A percentile compares a stretch with the other conserved stretches of the same genome.
phyloP scores from a whole-genome alignment of 441 rosid genomes.

The Arabidopsis hybrid region DNA sequence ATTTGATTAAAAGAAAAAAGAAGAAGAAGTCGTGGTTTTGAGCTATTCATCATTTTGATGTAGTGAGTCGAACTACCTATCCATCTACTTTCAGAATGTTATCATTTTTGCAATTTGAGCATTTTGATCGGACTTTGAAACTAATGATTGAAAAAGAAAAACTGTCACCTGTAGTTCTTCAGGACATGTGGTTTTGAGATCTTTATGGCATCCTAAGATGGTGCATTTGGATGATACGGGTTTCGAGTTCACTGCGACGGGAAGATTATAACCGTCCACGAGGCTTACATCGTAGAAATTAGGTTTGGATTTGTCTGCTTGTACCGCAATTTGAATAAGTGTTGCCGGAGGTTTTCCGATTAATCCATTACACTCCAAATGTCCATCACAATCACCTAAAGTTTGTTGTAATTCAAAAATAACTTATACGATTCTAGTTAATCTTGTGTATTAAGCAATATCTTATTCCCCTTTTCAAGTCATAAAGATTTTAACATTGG shows the following conservation, averaged over 20 bases:
- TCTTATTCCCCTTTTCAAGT: too few species aligned
- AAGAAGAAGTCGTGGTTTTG: too few species aligned
- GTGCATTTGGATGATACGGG: constrained; percentile 54
- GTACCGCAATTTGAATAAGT: constrained; percentile 61
- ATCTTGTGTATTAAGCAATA: too few species aligned
- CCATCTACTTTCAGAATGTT: not conserved
- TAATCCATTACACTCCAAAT: constrained; percentile 68
- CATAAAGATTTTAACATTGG: too few species aligned
- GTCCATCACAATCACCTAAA: constrained; percentile 70
- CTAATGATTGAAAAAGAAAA: not conserved
- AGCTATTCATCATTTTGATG: too few species aligned
- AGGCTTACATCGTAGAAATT: constrained; percentile 77
- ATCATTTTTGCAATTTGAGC: not conserved
- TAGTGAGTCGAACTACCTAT: not conserved
- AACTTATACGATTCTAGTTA: too few species aligned
- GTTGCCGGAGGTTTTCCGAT: constrained; percentile 86
- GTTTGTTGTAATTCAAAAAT: not conserved
- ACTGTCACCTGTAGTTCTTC: constrained; percentile 53
- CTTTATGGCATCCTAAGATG: constrained; percentile 59
- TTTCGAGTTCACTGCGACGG: constrained; percentile 53
- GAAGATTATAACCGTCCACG: constrained; percentile 85
- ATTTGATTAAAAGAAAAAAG: too few species aligned
- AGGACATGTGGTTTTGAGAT: constrained; percentile 61
- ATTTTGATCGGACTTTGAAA: constrained; percentile 2
- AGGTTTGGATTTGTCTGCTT: constrained; percentile 55